phyloP scores from a whole-genome alignment of 2,329 filamentous ascomycete genomes.

The Xylariaceae sp. region DNA sequence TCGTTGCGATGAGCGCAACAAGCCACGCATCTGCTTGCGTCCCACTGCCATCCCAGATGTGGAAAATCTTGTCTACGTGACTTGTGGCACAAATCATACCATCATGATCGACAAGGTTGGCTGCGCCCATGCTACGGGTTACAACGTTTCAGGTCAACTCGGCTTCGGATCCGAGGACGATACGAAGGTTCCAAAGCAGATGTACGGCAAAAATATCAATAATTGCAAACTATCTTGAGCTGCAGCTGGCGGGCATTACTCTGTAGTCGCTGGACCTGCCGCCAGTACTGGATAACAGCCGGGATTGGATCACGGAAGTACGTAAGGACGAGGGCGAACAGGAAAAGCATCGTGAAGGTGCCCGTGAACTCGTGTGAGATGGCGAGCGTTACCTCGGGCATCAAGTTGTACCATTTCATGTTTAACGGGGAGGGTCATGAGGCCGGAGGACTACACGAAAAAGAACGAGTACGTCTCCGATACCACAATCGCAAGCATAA shows the following conservation, averaged over 20 bases:
- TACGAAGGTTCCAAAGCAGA: conserved; percentile 54
- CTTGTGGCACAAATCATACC: conserved; percentile 58
- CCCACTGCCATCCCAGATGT: conserved; percentile 53
- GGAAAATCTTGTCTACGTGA: conserved; percentile 39
- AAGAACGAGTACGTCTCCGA: no score
- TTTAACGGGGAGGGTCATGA: no score
- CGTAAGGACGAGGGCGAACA: no score
- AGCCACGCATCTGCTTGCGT: conserved; percentile 56
- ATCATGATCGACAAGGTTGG: conserved; percentile 56
- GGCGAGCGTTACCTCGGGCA: no score
- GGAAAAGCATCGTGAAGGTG: no score
- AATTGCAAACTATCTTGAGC: conserved; percentile 57
- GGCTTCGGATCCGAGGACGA: conserved; percentile 62
- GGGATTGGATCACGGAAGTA: no score
- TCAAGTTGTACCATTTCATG: no score
- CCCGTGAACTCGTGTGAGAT: no score
- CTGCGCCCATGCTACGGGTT: conserved; percentile 63
- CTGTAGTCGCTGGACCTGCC: conserved; percentile 3
- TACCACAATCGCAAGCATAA: no score
- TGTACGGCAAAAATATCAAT: conserved; percentile 60
- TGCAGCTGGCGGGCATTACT: conserved; percentile 60
- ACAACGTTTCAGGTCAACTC: conserved; percentile 63
- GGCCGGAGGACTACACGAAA: no score
- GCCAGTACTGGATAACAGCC: no score
- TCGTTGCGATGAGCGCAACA: conserved; percentile 50